Evolutionary conservation across 1,284 basidiomycete genomes (phyloP).

Genomic region (Ceratobasidium sp.): DNA sequence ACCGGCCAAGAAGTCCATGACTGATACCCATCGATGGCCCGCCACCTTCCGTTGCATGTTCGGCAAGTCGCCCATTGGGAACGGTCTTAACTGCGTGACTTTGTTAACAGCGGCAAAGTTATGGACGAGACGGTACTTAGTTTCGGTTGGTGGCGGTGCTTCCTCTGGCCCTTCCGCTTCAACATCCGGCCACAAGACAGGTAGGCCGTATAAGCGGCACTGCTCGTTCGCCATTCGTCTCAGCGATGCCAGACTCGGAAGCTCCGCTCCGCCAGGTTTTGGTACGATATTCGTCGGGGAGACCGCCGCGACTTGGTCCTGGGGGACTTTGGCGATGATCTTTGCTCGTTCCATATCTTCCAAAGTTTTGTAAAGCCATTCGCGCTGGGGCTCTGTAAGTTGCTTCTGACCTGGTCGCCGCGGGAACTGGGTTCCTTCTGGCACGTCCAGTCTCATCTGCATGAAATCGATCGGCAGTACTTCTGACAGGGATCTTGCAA

Average conservation of each 20-base stretch:
- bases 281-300: no score
- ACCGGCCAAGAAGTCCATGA: conserved; percentile 36
- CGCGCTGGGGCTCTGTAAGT: conserved; percentile 39
- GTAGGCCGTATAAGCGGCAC: conserved; percentile 6
- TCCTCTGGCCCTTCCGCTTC: conserved; percentile 36
- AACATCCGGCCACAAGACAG: not conserved
- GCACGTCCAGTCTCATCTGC: conserved; percentile 42
- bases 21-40: conserved; percentile 31
- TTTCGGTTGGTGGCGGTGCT: conserved; percentile 27
- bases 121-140: no score
- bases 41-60: conserved; percentile 23
- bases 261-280: conserved; percentile 39
- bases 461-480: no score
- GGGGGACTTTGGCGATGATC: conserved; percentile 35
- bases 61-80: conserved; percentile 20
- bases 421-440: conserved; percentile 18
- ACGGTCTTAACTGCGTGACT: no score
- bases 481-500: conserved; percentile 40
- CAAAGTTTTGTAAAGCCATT: conserved; percentile 33
- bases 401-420: conserved; percentile 31
- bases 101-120: no score
- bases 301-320: no score
- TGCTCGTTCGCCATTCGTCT: conserved; percentile 37
- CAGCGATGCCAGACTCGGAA: conserved; percentile 25
- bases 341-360: conserved; percentile 42